Evolutionary conservation across 441 rosid species (phyloP).

Genomic region (Erysimum pusillum): DNA sequence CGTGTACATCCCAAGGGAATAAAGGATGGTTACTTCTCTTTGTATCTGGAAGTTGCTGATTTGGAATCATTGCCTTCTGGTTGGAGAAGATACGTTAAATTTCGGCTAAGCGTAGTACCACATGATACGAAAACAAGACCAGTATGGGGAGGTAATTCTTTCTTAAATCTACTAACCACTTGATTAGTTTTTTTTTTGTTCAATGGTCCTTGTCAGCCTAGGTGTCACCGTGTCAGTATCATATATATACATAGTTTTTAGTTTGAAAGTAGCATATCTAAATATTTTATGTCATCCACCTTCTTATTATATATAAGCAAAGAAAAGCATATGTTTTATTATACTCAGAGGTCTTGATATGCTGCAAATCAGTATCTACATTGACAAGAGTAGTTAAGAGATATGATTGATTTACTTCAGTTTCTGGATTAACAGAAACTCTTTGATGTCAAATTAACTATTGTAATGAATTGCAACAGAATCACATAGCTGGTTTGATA

Average conservation of each 20-base stretch:
- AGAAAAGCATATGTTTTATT: too few species aligned
- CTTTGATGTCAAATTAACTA: too few species aligned
- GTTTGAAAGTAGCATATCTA: neutral
- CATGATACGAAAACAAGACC: too few species aligned
- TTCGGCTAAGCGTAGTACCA: neutral
- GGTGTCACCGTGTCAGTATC: neutral
- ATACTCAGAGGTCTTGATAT: too few species aligned
- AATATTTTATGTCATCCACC: too few species aligned
- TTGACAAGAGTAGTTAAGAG: too few species aligned
- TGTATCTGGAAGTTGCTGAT: neutral
- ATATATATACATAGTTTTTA: neutral
- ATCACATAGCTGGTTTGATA: too few species aligned
- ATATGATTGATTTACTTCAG: too few species aligned
- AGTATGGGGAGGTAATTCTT: neutral
- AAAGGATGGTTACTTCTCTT: slow-evolving; percentile 4
- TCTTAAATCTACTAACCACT: neutral
- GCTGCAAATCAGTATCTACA: too few species aligned
- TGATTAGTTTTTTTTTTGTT: neutral
- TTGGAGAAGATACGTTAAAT: neutral
- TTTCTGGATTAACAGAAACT: too few species aligned
- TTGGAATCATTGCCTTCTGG: neutral
- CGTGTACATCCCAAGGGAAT: neutral
- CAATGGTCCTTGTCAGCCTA: neutral
- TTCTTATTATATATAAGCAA: too few species aligned
- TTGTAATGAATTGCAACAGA: too few species aligned